These are phyloP conservation scores for Fragaria nilgerrensis DNA, from an alignment of 306 rosid species.

Conservation along the genomic window DNA sequence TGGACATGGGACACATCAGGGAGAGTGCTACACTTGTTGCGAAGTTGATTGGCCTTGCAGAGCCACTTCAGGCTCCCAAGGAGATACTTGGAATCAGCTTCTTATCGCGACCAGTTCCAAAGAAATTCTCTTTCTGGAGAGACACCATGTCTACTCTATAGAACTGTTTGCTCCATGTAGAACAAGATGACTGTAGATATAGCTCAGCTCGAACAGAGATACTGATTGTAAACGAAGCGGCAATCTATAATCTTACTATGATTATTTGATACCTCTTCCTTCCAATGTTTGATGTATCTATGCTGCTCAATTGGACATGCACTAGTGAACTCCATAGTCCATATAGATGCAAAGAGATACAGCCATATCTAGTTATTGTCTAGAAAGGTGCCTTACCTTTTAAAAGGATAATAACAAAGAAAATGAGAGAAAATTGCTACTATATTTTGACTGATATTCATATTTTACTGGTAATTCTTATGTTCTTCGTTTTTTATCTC, in stretches of 20 bases:
- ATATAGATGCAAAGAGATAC: background rate
- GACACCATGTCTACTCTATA: constrained; percentile 36
- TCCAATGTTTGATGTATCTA: background rate
- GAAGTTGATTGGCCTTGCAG: constrained; percentile 59
- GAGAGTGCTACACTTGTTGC: constrained; percentile 81
- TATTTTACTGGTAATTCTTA: background rate
- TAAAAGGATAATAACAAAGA: background rate
- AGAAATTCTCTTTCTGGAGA: constrained; percentile 41
- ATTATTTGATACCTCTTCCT: background rate
- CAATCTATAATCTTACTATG: background rate
- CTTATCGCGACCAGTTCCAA: constrained; percentile 34
- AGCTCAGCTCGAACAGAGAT: background rate
- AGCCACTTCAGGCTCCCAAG: constrained; percentile 43
- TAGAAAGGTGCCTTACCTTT: background rate
- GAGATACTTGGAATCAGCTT: constrained; percentile 60
- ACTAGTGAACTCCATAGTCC: background rate
- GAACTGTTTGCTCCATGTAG: constrained; percentile 9
- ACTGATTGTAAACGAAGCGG: background rate
- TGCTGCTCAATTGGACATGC: background rate
- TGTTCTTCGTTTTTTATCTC: background rate
- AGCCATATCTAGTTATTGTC: background rate
- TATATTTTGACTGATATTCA: background rate
- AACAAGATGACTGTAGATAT: background rate
- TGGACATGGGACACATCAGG: constrained; percentile 50
- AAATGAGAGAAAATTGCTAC: background rate